Evolutionary conservation across 306 rosid species (phyloP), one percentile per base, ranked within the genome.

Genomic region (Heteromeles arbutifolia): DNA sequence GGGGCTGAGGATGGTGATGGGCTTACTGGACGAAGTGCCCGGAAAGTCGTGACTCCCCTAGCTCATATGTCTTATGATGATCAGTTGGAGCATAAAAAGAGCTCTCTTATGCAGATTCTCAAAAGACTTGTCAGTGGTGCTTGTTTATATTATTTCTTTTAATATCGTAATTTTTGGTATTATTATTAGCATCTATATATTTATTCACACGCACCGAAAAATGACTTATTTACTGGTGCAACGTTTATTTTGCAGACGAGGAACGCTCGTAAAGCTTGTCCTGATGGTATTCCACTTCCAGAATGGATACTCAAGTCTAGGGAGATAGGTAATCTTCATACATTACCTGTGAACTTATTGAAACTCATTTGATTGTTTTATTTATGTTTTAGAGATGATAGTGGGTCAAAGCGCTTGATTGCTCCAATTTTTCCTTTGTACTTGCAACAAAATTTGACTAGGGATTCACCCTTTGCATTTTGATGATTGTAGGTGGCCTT

Each of bases 191-290:
- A 72, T 37, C 4, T 34, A 8, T 39, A 5, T 15, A 14, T 25
- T 22, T 39, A 39, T 54, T 54, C 17, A 25, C 31, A n/a, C 24
- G 1, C 58, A 54, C 71, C 8, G n/a, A 66, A 43, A 43, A 79
- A 48, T 22, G 43, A 56, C 64, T 44, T 77, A 58, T 79, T 31
- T 80, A 66, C 66, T 34, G 11, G 44, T 69, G 22, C 39, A 25
- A 53, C 31, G 53, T 63, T 64, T 70, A 62, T 77, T 69, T 48
- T 66, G 70, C 91, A 95, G 99, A 88, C 97, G 66, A 89, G 90
- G 82, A 92, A 86, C 69, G 96, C 96, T 28, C 97, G 97, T 4
- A 95, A 88, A 90, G 97, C 97, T 83, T 92, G 97, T 85, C 99
- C 96, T 11, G 82, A 64, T 67, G 92, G 92, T 4, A 65, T 90